Evolutionary conservation across 1,284 basidiomycete species (phyloP), one percentile per base, ranked within the genome.

Genomic region (Psilocybe mexicana): DNA sequence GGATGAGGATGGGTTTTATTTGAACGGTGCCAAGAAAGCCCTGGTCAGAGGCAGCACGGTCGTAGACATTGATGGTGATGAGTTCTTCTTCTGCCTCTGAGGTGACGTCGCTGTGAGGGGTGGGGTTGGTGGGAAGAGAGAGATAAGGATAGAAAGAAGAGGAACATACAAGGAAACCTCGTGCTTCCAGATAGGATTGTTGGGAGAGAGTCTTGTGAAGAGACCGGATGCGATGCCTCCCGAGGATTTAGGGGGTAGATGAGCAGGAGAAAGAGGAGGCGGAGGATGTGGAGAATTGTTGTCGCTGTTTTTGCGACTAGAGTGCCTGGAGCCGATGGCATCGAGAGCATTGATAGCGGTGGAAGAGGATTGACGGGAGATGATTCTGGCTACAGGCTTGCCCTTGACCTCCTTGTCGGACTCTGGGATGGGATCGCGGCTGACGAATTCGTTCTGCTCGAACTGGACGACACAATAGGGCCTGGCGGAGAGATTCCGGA

Each of bases 181-280:
- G 74, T 98, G 95, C 77, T 99, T 98, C 97, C 97, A 99, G 14
- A 96, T 89, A 10, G 97, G 96, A 76, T 96, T 98, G 70, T 93
- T 86, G 43, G 91, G 80, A 47, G 84, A 86, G 51, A 83, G 74
- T 57, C 84, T 79, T 60, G 84, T 84, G 65, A 91, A 88, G 44
- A 90, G 77, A 23, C 76, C 74, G 49, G 64, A 72, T 36, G 72
- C 63, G 55, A 82, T 78, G 35, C 78, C 78, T 25, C 75, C 72
- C 14, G 76, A 70, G 42, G 54, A 25, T 1, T 18, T 18, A 18
- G 18, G 18, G 18, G 18, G 18, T 18, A 18, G 18, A 18, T 18
- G 18, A 18, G 18, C 18, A 52, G 44, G 74, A 69, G 43, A 70
- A 63, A 54, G 65, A 61, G 55, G 57, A 63, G 24, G 71, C 63